Evolutionary conservation across 148 eudicot genomes (phyloP), one percentile per base, ranked within the genome.

Genomic region (Rhododendron mucronatum): DNA sequence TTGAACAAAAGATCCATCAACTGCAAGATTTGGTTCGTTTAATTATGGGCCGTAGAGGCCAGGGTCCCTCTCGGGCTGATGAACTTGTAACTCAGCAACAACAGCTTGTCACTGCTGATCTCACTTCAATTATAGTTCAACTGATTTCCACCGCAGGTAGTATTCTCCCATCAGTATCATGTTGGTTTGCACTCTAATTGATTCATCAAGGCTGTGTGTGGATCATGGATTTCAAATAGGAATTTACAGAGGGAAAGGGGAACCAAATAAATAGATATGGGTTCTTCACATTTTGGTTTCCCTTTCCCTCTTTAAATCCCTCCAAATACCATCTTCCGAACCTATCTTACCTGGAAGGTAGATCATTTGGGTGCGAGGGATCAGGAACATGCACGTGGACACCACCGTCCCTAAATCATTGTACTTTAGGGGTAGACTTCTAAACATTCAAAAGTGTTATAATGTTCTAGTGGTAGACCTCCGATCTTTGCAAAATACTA

Each of bases 1-100:
- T 96, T 76, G 99, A 96, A 85, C 91, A 95, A 50, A 96, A 96
- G 87, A 93, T 96, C 73, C 99, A 96, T 85, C 98, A 95, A 87
- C 94, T 96, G n/a, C 98, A 94, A 85, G 94, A 95, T 85, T 89
- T 96, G 87, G 93, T 96, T 33, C 93, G 91, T 75, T 45, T 93
- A 84, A 91, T 94, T 35, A 91, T 87, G 50, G 89, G 84, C 35
- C 90, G 91, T 67, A 89, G 91, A 78, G 84, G 89, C 80, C 96
- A 92, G 84, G 89, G 69, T 57, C 63, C 81, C 1, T 86, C 83
- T 59, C 89, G 74, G 82, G 82, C 94, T 18, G 90, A 94, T 48
- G 95, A 93, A 75, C 93, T 94, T 85, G 86, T 91, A 80, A 80
- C 87, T 65, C 99, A 95, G 90, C 99, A 96, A 78, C 96, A 96